A percentile compares a stretch with the other conserved stretches of the same genome.
Conservation (phyloP, 192 early-diverging fungal genomes). For the Helicostylum pulchrum region DNA sequence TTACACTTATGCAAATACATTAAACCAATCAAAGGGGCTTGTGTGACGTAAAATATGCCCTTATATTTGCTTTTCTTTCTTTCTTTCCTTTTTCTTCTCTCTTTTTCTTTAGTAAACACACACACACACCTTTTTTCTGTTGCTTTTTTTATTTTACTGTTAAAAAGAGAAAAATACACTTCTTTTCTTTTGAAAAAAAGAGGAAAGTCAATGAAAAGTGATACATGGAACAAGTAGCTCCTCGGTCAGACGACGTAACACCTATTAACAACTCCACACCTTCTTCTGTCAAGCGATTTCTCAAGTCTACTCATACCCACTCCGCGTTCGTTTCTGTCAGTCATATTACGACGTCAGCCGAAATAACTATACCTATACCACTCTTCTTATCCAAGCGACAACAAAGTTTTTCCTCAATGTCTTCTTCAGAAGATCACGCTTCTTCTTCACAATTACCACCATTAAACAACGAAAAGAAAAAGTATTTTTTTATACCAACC, state of each 20-base stretch:
- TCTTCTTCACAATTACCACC: neutral
- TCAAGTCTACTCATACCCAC: neutral
- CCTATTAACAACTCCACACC: neutral
- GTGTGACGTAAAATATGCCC: slow-evolving; percentile 19
- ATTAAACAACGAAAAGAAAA: neutral
- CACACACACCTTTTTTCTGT: too few species aligned
- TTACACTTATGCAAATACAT: slow-evolving; percentile 6
- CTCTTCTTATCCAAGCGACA: neutral
- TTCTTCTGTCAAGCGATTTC: neutral
- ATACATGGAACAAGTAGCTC: slow-evolving; percentile 18
- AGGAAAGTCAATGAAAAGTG: slow-evolving; percentile 12
- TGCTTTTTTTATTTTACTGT: too few species aligned
- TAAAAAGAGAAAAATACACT: too few species aligned
- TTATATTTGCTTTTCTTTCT: neutral
- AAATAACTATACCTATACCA: slow-evolving; percentile 5
- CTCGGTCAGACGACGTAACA: slow-evolving; percentile 4
- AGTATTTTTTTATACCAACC: neutral
- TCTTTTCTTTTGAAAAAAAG: neutral
- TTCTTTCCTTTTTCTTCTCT: slow-evolving; percentile 7
- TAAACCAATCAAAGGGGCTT: slow-evolving; percentile 12
- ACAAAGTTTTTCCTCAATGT: neutral
- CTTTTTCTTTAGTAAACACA: slow-evolving; percentile 1
- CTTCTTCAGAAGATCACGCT: neutral
- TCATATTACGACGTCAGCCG: slow-evolving; percentile 8
- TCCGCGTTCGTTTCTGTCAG: slow-evolving; percentile 14